Base-by-base conservation (phyloP, 2,329 filamentous ascomycete genomes). In the Clonostachys solani region DNA sequence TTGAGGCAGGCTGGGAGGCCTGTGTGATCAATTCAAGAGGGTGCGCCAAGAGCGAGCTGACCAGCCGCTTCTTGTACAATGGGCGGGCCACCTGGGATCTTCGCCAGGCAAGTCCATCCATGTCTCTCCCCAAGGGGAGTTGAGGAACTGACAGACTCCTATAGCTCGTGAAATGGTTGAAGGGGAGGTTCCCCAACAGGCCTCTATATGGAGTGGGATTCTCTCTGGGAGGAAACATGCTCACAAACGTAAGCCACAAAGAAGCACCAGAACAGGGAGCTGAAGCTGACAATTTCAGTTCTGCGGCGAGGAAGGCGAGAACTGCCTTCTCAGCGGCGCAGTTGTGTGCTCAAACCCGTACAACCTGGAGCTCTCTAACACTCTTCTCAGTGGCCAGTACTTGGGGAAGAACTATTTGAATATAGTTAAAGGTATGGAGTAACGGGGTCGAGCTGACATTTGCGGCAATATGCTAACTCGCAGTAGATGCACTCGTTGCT, bases 71-170 rank as follows among this genome's bases (percentile, higher is more conserved):
- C 33, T 73, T 99, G 5, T 99, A 95, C 72, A 99, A 99, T 68
- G 92, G 91, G 2, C 83, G 92, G 45, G 88, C 94, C 6, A 99
- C 95, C 1, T 96, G 92, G 90, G 94, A 99, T 71, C 69, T 92
- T 33, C 81, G 92, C 44, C 91, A 96, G 64, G 72, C 23, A 29
- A 29, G 23, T 29, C 23, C 23, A 10, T 4, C 23, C 9, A 29
- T 29, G 9, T 29, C 23, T 29, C 9, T 8, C 23, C 23, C 9
- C 23, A 29, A 4, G 8, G 8, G 9, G 23, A 29, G 23, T 29
- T 29, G 8, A n/a, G 23, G 9, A 10, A 29, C 23, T 29, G 23
- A 29, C 23, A 29, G 23, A 29, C 23, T 29, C 10, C 9, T 29
- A 8, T 29, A 29, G 23, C 23, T 77, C 52, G 81, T 96, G 33